Percentiles rank a stretch among this genome's conserved stretches.
Conservation (phyloP, 1,284 basidiomycete genomes). For the Pseudozyma tsukubaensis region DNA sequence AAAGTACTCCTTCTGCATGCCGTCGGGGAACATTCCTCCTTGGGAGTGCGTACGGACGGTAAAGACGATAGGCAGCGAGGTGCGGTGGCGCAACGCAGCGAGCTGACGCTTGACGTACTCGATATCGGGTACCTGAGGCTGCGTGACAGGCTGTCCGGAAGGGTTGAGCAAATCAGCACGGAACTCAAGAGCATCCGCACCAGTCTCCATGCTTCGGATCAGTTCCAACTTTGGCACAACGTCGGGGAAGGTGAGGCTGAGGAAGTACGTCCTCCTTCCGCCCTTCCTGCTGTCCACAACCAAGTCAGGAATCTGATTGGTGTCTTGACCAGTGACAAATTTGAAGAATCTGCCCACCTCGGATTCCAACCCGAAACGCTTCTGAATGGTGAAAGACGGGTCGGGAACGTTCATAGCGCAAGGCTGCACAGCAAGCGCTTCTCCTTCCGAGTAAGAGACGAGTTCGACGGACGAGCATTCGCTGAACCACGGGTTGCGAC, state of each 20-base stretch:
- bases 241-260: constrained; percentile 91
- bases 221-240: constrained; percentile 78
- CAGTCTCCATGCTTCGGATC: constrained; percentile 81
- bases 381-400: constrained; percentile 56
- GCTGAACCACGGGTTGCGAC: constrained; percentile 88
- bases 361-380: constrained; percentile 63
- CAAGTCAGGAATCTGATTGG: constrained; percentile 76
- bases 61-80: constrained; percentile 87
- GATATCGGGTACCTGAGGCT: constrained; percentile 76
- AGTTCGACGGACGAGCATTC: constrained; percentile 88
- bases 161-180: constrained; percentile 88
- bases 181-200: constrained; percentile 91
- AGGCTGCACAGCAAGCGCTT: constrained; percentile 31
- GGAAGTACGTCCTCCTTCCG: constrained; percentile 79
- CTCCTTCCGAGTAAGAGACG: constrained; percentile 75
- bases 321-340: constrained; percentile 81
- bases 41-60: constrained; percentile 89
- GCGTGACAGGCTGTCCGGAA: constrained; percentile 67
- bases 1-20: constrained; percentile 79
- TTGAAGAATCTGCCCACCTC: constrained; percentile 80
- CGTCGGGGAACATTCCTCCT: constrained; percentile 91
- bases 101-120: constrained; percentile 86
- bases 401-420: constrained; percentile 42
- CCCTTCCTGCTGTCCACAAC: constrained; percentile 39
- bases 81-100: constrained; percentile 80